Base-by-base conservation (phyloP, 495 filamentous ascomycete species). In the Xylaria curta region DNA sequence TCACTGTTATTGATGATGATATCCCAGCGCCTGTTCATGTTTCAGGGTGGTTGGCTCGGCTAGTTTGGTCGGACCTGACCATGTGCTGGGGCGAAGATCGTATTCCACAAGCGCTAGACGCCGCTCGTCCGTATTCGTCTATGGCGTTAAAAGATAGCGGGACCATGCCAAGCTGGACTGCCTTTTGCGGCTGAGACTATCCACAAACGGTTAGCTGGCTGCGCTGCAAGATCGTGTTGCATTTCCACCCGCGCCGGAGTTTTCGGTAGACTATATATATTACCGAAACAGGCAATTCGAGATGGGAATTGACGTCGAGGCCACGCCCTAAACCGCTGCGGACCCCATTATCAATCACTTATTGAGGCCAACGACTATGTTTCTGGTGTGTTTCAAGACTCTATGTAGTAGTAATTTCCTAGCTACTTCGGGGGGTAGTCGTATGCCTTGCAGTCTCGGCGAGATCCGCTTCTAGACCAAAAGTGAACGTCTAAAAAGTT, bases 91-190 rank as follows among this genome's bases (percentile, higher is more conserved):
- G 65, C 49, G 49, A 67, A 42, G 49, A 51, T 49, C 65, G 65
- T 67, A 67, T 67, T 67, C 65, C 42, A 7, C 19, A 67, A 56
- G 24, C 15, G 28, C 65, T 67, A 67, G 65, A 28, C 65, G 31
- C 65, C 49, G 65, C 33, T 36, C 65, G 17, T 67, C 66, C 66
- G 66, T 69, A 69, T 69, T 69, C 53, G 44, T 60, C 66, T 42
- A 6, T 31, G 47, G 8, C n/a, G 46, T 28, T 56, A 26, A 42
- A 46, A 42, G 46, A 67, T 67, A 31, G 40, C 24, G 38, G 38
- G 28, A 44, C 33, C n/a, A n/a, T 58, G 42, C 5, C 28, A 47
- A 59, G 53, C 54, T 69, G 40, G 40, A 54, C 33, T 44, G 54
- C 9, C 10, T 33, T 38, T 60, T 60, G 44, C 64, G 49, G 64